Percentiles rank a stretch among this genome's conserved stretches.
These are phyloP conservation scores for Vaccinium vitisidaea DNA, from an alignment of 148 eudicot species.

Conservation along the genomic window DNA sequence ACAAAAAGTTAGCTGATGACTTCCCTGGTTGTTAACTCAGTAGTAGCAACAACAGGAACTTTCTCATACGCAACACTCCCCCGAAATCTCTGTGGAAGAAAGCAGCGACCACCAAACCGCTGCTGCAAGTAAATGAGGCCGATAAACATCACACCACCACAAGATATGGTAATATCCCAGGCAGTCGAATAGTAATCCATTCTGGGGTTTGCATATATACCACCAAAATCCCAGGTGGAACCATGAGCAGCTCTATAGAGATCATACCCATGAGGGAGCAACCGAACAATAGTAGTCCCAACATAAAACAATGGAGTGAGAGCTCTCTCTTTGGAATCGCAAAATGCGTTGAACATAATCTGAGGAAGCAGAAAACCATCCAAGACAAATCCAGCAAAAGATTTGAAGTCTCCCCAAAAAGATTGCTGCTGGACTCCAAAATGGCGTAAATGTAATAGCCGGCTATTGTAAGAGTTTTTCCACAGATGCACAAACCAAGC, in stretches of 20 bases:
- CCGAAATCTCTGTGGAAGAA: conserved; percentile 60
- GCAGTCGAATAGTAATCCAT: conserved; percentile 65
- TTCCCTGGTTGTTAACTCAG: conserved; percentile 7
- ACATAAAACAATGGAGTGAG: conserved; percentile 55
- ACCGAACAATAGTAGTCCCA: conserved; percentile 67
- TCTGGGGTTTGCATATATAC: conserved; percentile 67
- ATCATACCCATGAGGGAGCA: conserved; percentile 79
- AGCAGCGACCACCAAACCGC: conserved; percentile 64
- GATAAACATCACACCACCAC: conserved; percentile 47
- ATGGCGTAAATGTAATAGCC: background rate
- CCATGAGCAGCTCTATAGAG: conserved; percentile 55
- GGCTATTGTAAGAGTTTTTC: conserved; percentile 30
- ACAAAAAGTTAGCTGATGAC: background rate
- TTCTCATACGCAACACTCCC: conserved; percentile 51
- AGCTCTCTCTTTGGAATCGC: conserved; percentile 47
- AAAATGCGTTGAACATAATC: conserved; percentile 63
- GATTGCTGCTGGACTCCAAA: conserved; percentile 26
- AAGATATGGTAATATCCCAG: conserved; percentile 71
- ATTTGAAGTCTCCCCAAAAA: conserved; percentile 67
- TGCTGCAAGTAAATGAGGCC: conserved; percentile 64
- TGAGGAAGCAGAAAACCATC: conserved; percentile 86
- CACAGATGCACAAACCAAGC: conserved; percentile 57
- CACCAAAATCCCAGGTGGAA: conserved; percentile 37
- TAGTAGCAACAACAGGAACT: conserved; percentile 38
- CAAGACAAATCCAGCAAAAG: conserved; percentile 71